Conservation (phyloP, 1,284 basidiomycete species). For the Trichosporon coremiiforme region DNA sequence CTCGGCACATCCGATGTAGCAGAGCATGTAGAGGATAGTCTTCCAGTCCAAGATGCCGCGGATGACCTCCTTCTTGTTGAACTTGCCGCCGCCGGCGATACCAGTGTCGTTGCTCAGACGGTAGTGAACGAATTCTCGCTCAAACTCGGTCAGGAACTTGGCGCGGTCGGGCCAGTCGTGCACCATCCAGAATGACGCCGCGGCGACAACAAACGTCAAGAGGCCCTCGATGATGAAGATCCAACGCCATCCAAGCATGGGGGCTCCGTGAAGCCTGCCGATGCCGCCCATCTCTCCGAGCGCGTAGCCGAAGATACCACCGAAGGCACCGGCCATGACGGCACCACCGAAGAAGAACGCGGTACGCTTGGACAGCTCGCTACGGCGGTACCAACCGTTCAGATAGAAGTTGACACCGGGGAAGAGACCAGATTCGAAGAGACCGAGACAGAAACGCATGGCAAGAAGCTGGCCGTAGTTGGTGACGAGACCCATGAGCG, state of each 20-base stretch:
- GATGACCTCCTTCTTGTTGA: slow-evolving; percentile 34
- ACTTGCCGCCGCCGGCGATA: slow-evolving; percentile 48
- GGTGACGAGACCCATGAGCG: slow-evolving; percentile 56
- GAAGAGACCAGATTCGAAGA: slow-evolving; percentile 54
- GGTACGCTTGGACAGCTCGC: slow-evolving; percentile 54
- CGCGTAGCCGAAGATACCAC: slow-evolving; percentile 54
- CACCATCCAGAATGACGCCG: slow-evolving; percentile 53
- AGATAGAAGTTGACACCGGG: slow-evolving; percentile 57
- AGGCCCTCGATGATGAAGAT: slow-evolving; percentile 59
- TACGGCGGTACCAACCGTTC: slow-evolving; percentile 57
- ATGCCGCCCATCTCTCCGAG: slow-evolving; percentile 44
- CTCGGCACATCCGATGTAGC: slow-evolving; percentile 55
- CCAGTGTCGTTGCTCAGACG: slow-evolving; percentile 56
- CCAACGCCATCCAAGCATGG: slow-evolving; percentile 56
- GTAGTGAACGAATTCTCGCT: slow-evolving; percentile 51
- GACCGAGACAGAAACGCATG: slow-evolving; percentile 55
- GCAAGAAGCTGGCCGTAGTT: slow-evolving; percentile 55
- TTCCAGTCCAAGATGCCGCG: slow-evolving; percentile 53
- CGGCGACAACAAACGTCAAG: slow-evolving; percentile 53
- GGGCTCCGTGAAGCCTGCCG: slow-evolving; percentile 44
- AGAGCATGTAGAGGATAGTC: slow-evolving; percentile 49
- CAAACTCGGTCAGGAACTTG: slow-evolving; percentile 55
- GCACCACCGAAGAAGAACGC: slow-evolving; percentile 59
- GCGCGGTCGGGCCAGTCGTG: slow-evolving; percentile 58
- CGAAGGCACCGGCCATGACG: slow-evolving; percentile 57